Evolutionary conservation across 2,329 filamentous ascomycete species (phyloP), one percentile per base, ranked within the genome.

Genomic region (Acephala macrosclerotiorum): DNA sequence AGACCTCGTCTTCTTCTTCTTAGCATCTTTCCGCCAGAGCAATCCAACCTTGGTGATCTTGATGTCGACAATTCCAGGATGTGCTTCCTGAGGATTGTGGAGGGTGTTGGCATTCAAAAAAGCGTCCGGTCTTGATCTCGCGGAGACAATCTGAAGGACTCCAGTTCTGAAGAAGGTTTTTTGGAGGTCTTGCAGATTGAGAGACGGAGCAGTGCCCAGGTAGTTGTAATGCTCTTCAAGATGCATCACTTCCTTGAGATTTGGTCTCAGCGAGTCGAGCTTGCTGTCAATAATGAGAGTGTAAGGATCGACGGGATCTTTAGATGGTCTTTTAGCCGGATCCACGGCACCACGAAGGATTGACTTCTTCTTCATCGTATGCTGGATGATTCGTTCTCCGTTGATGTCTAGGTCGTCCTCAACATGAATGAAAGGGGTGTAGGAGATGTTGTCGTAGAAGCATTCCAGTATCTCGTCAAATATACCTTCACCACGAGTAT

Each of bases 361-460:
- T 0, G 86, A 85, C 67, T 87, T 89, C 75, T 91, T 91, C 76
- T 90, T 90, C 64, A 88, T 84, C 77, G 91, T 95, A 72, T 91
- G 87, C 25, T 87, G 85, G 55, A 91, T 82, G 40, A 91, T 86
- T 58, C 91, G 89, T 65, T 94, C 91, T 64, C 89, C 89, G 72
- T 91, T 93, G 66, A 93, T 84, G 76, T 95, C 92, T 33, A 94
- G 80, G 72, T 97, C 94, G 75, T 97, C 94, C 78, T 99, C 96
- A 55, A 97, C 94, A 75, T 97, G 94, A 71, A 99, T 97, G 76
- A 99, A 99, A 1, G 96, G 96, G 1, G 96, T 99, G 77, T 99
- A 99, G 65, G 91, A 92, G 71, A 99, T 97, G 76, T 99, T 99
- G 81, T 99, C 96, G 80, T 98, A 99, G 76, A 99, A 96, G 76